Conservation (phyloP, 208 protist species). For the Leptomonas seymouri region DNA sequence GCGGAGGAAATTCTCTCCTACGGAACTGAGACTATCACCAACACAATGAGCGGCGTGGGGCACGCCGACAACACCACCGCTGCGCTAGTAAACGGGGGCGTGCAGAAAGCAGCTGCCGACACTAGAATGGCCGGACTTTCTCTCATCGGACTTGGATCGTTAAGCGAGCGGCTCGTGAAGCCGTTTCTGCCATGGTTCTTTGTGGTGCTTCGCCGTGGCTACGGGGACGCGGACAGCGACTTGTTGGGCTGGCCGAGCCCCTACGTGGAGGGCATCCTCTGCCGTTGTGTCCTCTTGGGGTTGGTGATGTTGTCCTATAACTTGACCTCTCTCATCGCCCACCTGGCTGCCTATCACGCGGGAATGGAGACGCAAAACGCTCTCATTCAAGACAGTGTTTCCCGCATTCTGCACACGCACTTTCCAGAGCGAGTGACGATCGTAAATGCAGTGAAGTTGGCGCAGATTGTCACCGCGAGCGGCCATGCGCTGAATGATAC, state of each 20-base stretch:
- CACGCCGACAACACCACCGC: conserved; percentile 1
- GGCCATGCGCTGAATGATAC: conserved; percentile 40
- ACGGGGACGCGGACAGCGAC: background rate
- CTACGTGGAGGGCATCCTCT: conserved; percentile 39
- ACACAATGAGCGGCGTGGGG: conserved; percentile 2
- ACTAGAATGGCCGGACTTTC: background rate
- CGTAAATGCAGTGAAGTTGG: conserved; percentile 54
- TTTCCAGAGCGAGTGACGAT: conserved; percentile 56
- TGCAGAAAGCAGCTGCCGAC: background rate
- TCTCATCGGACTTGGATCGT: conserved; percentile 3
- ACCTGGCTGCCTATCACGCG: conserved; percentile 54
- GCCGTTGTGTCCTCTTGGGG: conserved; percentile 48
- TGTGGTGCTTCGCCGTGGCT: conserved; percentile 1
- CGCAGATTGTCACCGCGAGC: conserved; percentile 52
- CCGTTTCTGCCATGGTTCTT: conserved; percentile 27
- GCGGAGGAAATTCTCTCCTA: conserved; percentile 60
- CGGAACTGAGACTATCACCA: conserved; percentile 17
- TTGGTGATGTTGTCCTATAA: conserved; percentile 47
- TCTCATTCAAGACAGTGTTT: conserved; percentile 41
- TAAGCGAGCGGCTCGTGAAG: conserved; percentile 28
- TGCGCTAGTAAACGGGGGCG: background rate
- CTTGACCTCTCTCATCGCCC: conserved; percentile 46
- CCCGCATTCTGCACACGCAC: conserved; percentile 35
- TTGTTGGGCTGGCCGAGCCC: conserved; percentile 2
- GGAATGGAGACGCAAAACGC: conserved; percentile 41